These are phyloP conservation scores for Ophiocordyceps camponoti-saundersi DNA, from an alignment of 2,329 filamentous ascomycete species.

Conservation along the genomic window DNA sequence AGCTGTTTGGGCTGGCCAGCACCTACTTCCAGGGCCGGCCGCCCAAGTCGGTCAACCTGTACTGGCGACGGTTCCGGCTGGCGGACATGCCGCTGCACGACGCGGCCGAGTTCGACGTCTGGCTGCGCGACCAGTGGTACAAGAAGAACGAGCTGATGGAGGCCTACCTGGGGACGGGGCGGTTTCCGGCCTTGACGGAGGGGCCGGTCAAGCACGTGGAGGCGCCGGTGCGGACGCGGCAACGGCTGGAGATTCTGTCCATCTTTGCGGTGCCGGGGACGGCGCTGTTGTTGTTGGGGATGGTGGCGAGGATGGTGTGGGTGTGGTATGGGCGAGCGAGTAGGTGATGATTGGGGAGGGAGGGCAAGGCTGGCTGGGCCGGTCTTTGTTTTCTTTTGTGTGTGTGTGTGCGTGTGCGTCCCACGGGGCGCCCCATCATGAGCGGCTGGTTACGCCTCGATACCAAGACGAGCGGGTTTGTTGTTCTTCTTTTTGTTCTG, in stretches of 20 bases:
- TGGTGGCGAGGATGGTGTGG: constrained; percentile 13
- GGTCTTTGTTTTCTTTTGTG: no score
- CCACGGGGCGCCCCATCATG: neutral
- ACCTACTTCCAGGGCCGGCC: constrained; percentile 80
- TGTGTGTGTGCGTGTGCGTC: neutral
- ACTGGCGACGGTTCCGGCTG: constrained; percentile 77
- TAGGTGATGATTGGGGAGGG: no score
- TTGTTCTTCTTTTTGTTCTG: neutral
- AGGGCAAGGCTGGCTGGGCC: no score
- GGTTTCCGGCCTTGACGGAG: constrained; percentile 56
- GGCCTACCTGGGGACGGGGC: constrained; percentile 58
- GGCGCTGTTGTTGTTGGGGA: constrained; percentile 22
- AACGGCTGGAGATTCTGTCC: constrained; percentile 37
- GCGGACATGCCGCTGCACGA: constrained; percentile 66
- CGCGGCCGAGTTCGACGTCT: constrained; percentile 58
- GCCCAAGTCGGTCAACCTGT: constrained; percentile 90
- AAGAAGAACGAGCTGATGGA: constrained; percentile 87
- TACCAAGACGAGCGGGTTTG: neutral
- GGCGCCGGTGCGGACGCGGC: constrained; percentile 37
- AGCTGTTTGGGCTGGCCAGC: constrained; percentile 71
- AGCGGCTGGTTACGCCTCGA: neutral
- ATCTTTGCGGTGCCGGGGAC: constrained; percentile 33
- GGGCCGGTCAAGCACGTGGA: constrained; percentile 33
- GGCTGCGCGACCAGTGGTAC: constrained; percentile 75
- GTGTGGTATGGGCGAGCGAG: no score